Percentiles rank a stretch among this genome's conserved stretches.
Evolutionary conservation across 78 protist genomes (phyloP).

Genomic region (Emiliania huxleyi): DNA sequence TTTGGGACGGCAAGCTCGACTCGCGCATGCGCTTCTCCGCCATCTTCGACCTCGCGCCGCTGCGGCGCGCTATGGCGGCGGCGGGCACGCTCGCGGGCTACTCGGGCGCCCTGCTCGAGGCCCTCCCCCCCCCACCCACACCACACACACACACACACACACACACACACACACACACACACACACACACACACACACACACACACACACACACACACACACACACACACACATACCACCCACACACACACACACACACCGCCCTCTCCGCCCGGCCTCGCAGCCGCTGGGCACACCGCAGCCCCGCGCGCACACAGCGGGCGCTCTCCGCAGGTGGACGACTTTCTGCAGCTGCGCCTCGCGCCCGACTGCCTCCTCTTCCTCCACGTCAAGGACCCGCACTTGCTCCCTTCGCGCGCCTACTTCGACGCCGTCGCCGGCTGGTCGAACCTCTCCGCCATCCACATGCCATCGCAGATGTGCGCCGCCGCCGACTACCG

Average conservation of each 20-base stretch:
- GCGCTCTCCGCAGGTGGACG: no score
- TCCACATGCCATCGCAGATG: background rate
- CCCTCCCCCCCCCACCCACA: background rate
- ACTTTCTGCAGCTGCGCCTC: no score
- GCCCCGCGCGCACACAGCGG: no score
- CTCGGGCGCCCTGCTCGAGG: background rate
- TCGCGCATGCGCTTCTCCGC: background rate
- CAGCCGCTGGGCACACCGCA: no score
- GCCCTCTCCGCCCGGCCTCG: no score
- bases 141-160: background rate
- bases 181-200: background rate
- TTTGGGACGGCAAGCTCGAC: background rate
- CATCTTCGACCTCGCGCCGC: background rate
- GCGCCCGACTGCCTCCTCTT: background rate
- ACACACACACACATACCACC: no score
- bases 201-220: no score
- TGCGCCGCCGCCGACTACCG: background rate
- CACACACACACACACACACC: no score
- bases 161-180: background rate
- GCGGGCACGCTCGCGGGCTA: background rate
- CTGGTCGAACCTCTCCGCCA: background rate
- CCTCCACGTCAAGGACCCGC: background rate
- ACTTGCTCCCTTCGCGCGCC: background rate
- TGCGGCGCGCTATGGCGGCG: background rate
- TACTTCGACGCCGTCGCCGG: background rate